Percentiles rank a stretch among this genome's conserved stretches.
Conservation (phyloP, 2,329 filamentous ascomycete species). For the Domatiomyces globalis region DNA sequence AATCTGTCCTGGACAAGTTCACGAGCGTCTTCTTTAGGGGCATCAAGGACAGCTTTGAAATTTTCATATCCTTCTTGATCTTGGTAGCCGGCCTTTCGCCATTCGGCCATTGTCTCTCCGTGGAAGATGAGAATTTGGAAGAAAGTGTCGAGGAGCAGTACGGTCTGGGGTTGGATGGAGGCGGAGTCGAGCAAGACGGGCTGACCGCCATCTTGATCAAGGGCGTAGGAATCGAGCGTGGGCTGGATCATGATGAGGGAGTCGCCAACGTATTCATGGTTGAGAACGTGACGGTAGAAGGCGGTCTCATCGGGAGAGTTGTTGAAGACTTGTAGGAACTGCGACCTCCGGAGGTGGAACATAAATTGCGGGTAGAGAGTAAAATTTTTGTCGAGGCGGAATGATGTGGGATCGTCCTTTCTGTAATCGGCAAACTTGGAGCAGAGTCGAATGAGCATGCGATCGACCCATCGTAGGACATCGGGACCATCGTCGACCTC, state of each 20-base stretch:
- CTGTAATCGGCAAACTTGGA: constrained; percentile 94
- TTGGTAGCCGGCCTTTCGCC: constrained; percentile 95
- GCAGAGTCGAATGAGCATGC: constrained; percentile 94
- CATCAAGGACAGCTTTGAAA: constrained; percentile 72
- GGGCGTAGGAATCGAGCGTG: constrained; percentile 90
- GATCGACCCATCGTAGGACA: constrained; percentile 91
- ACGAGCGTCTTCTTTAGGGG: constrained; percentile 91
- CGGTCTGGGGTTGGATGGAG: constrained; percentile 86
- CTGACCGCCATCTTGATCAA: constrained; percentile 83
- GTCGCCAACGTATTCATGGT: constrained; percentile 93
- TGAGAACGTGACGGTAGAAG: constrained; percentile 94
- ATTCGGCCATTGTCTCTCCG: constrained; percentile 92
- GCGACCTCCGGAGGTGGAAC: constrained; percentile 94
- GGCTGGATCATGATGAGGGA: constrained; percentile 98
- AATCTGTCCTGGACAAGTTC: constrained; percentile 96
- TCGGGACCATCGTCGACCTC: constrained; percentile 98
- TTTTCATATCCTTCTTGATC: constrained; percentile 98
- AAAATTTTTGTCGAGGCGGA: constrained; percentile 96
- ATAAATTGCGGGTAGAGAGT: constrained; percentile 98
- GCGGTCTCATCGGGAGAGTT: constrained; percentile 98
- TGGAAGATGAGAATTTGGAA: constrained; percentile 99
- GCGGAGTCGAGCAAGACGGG: constrained; percentile 94
- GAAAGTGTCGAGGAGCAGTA: constrained; percentile 91
- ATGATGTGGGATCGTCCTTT: constrained; percentile 95
- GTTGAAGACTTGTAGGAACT: constrained; percentile 98